Evolutionary conservation across 1,284 basidiomycete species (phyloP).

Genomic region (Ganoderma boninense): DNA sequence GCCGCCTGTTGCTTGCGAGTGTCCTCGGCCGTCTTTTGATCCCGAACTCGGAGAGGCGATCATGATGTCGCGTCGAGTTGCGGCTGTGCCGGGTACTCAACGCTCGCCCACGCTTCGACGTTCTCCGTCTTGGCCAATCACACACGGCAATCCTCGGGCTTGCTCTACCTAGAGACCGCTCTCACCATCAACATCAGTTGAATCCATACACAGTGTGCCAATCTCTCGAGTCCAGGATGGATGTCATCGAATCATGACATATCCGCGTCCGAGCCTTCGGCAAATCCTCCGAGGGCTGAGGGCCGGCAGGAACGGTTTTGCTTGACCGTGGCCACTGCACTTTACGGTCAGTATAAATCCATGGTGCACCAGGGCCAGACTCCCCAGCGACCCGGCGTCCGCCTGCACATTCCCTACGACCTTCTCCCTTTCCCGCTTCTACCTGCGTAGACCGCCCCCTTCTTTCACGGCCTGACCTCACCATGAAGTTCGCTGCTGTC

Average conservation of each 20-base stretch:
- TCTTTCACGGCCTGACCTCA: neutral
- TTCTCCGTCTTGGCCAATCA: neutral
- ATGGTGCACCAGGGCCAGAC: neutral
- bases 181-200: neutral
- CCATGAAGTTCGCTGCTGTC: constrained; percentile 1
- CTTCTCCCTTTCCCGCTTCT: neutral
- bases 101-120: neutral
- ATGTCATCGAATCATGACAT: neutral
- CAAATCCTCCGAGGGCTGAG: no score
- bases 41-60: neutral
- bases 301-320: neutral
- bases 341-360: neutral
- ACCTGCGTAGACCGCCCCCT: constrained; percentile 1
- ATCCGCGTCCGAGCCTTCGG: neutral
- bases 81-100: neutral
- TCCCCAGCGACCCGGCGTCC: constrained; percentile 1
- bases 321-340: neutral
- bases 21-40: neutral
- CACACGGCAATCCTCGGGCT: neutral
- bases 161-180: neutral
- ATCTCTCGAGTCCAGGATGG: neutral
- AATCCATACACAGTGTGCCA: neutral
- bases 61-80: neutral
- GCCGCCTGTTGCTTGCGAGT: neutral
- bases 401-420: neutral